These are phyloP conservation scores for Elsinoe arachidis DNA, from an alignment of 2,329 filamentous ascomycete species.

Conservation along the genomic window DNA sequence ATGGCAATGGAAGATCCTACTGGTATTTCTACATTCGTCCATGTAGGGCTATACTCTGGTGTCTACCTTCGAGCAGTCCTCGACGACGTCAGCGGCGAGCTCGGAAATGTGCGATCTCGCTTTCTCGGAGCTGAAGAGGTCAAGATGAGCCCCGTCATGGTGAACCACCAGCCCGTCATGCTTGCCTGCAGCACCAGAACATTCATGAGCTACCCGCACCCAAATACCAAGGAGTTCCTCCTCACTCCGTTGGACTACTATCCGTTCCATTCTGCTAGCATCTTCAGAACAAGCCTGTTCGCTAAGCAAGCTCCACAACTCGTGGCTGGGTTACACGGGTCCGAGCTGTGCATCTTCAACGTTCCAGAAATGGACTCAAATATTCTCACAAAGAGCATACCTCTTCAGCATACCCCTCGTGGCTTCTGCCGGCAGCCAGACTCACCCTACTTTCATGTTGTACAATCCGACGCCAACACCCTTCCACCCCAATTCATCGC, in stretches of 20 bases:
- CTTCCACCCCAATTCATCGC: conserved; percentile 68
- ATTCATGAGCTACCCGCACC: conserved; percentile 93
- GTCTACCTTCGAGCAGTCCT: conserved; percentile 92
- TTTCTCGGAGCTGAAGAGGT: conserved; percentile 89
- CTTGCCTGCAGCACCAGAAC: conserved; percentile 84
- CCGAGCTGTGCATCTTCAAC: conserved; percentile 18
- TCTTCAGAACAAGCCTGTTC: conserved; percentile 54
- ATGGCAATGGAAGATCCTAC: conserved; percentile 94
- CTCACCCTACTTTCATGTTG: conserved; percentile 82
- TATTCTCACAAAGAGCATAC: conserved; percentile 35
- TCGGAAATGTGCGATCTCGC: conserved; percentile 88
- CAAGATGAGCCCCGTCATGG: conserved; percentile 81
- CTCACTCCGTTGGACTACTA: conserved; percentile 86
- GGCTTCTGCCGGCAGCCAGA: conserved; percentile 82
- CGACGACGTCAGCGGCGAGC: conserved; percentile 89
- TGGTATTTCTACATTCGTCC: conserved; percentile 79
- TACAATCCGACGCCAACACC: conserved; percentile 88
- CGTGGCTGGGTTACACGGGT: conserved; percentile 82
- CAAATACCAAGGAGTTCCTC: conserved; percentile 78
- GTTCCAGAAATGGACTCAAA: conserved; percentile 16
- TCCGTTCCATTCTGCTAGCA: conserved; percentile 87
- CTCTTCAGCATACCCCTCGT: conserved; percentile 82
- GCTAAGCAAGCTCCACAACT: conserved; percentile 84
- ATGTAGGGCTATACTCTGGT: conserved; percentile 91
- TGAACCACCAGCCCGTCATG: conserved; percentile 75